These are phyloP conservation scores for Erythrophleum fordii DNA, from an alignment of 306 rosid genomes.

Conservation along the genomic window DNA sequence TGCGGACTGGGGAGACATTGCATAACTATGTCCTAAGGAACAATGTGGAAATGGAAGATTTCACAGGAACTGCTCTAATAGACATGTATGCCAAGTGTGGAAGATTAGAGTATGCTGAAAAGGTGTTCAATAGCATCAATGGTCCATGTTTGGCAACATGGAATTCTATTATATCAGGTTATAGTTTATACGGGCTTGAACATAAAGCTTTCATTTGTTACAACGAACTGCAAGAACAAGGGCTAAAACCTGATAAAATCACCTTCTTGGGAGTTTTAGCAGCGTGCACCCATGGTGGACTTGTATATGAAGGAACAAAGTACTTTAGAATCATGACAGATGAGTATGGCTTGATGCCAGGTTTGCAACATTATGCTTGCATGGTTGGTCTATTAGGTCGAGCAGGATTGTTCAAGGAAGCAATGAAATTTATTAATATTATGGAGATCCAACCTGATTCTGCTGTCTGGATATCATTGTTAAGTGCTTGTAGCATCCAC, in stretches of 20 bases:
- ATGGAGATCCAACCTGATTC: conserved; percentile 76
- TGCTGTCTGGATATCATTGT: conserved; percentile 75
- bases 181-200: conserved; percentile 69
- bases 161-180: conserved; percentile 83
- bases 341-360: conserved; percentile 57
- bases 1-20: conserved; percentile 63
- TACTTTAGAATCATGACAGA: conserved; percentile 58
- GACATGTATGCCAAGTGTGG: conserved; percentile 90
- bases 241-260: conserved; percentile 69
- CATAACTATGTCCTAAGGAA: conserved; percentile 65
- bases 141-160: conserved; percentile 81
- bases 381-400: conserved; percentile 71
- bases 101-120: conserved; percentile 71
- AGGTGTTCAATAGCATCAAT: conserved; percentile 56
- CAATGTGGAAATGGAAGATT: conserved; percentile 61
- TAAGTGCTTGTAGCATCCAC: conserved; percentile 73
- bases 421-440: conserved; percentile 49
- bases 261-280: conserved; percentile 76
- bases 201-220: conserved; percentile 65
- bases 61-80: conserved; percentile 72
- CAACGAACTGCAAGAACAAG: conserved; percentile 57
- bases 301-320: conserved; percentile 59
- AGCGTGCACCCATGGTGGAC: conserved; percentile 74
- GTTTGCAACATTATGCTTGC: conserved; percentile 74
- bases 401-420: conserved; percentile 70